Evolutionary conservation across 2,329 filamentous ascomycete species (phyloP).

Genomic region (Exophiala phaeomuriformis): DNA sequence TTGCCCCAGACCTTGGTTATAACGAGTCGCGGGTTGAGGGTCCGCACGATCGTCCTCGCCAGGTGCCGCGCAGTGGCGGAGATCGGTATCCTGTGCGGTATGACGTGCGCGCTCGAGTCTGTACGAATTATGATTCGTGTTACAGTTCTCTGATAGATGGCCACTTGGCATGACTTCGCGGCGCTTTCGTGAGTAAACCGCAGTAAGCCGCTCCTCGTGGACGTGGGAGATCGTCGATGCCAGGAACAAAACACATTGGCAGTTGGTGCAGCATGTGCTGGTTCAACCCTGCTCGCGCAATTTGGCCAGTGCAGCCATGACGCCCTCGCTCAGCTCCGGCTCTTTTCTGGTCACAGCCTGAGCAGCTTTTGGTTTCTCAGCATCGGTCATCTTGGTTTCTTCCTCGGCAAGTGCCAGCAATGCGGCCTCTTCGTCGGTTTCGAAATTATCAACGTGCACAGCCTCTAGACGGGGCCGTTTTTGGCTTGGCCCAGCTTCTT

Average conservation of each 20-base stretch:
- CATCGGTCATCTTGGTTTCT: slow-evolving; percentile 8
- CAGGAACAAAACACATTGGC: not conserved
- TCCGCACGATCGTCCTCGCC: no score
- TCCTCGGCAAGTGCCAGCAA: slow-evolving; percentile 31
- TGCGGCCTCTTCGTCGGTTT: slow-evolving; percentile 45
- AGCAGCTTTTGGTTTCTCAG: slow-evolving; percentile 12
- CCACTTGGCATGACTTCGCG: no score
- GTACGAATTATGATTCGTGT: no score
- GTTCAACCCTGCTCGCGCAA: slow-evolving; percentile 38
- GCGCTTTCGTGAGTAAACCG: no score
- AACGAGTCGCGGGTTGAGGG: no score
- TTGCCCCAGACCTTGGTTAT: no score
- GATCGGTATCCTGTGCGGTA: no score
- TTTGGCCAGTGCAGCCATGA: slow-evolving; percentile 52
- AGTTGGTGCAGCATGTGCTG: not conserved
- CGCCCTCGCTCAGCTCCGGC: slow-evolving; percentile 47
- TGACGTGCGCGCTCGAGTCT: no score
- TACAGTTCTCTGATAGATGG: no score
- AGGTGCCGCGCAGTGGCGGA: no score
- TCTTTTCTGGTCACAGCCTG: slow-evolving; percentile 25
- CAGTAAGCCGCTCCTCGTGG: no score
- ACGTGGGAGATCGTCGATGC: no score
- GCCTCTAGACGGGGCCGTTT: slow-evolving; percentile 22
- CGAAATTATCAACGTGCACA: slow-evolving; percentile 27
- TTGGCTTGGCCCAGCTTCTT: slow-evolving; percentile 8